Evolutionary conservation across 208 protist genomes (phyloP).

Genomic region (Acanthamoeba lenticulata): DNA sequence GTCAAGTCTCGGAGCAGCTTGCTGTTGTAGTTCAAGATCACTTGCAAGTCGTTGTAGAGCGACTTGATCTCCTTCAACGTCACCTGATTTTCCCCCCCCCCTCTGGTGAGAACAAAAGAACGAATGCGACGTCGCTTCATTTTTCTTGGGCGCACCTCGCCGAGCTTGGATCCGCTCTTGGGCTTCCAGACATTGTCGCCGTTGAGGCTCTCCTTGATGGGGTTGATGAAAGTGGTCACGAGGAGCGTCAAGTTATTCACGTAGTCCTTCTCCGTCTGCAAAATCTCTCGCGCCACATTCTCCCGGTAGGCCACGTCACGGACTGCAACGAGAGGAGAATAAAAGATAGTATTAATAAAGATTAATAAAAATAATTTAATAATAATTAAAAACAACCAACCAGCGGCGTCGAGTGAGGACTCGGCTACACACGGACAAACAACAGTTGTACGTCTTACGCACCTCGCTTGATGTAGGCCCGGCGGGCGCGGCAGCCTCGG

Average conservation of each 20-base stretch:
- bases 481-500: background rate
- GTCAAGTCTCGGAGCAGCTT: slow-evolving; percentile 8
- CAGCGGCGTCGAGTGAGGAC: too few species aligned
- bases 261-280: slow-evolving; percentile 59
- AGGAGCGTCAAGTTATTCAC: slow-evolving; percentile 11
- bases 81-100: background rate
- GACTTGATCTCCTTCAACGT: slow-evolving; percentile 32
- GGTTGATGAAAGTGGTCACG: background rate
- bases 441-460: too few species aligned
- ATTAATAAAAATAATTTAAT: background rate
- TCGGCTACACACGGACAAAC: too few species aligned
- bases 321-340: background rate
- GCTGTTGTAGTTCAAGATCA: slow-evolving; percentile 57
- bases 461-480: slow-evolving; percentile 18
- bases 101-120: background rate
- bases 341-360: background rate
- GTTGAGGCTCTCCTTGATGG: background rate
- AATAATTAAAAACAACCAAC: too few species aligned
- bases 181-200: slow-evolving; percentile 23
- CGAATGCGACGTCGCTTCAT: too few species aligned
- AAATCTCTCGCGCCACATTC: slow-evolving; percentile 58
- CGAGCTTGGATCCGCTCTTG: slow-evolving; percentile 32
- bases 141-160: background rate
- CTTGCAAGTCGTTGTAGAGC: background rate
- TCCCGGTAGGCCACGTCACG: slow-evolving; percentile 43